Percentiles rank a stretch among this genome's conserved stretches.
Conservation (phyloP, 768 basidiomycete genomes). For the Dendrothele bispora region DNA sequence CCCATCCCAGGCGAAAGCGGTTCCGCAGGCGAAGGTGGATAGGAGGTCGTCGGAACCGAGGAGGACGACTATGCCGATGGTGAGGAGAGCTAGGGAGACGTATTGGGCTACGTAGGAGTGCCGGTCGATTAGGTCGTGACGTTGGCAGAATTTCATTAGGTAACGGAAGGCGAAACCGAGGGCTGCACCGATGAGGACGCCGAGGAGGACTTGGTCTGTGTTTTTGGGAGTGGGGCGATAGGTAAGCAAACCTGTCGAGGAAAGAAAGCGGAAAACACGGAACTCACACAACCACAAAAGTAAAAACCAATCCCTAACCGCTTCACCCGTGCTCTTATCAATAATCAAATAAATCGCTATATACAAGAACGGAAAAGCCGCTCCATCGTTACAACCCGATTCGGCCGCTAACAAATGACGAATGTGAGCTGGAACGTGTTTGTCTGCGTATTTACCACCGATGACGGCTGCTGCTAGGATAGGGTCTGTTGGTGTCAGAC, state of each 20-base stretch:
- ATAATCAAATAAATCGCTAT: conserved; percentile 86
- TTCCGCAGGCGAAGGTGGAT: conserved; percentile 92
- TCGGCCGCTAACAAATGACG: conserved; percentile 69
- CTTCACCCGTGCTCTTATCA: conserved; percentile 59
- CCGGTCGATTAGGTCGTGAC: conserved; percentile 84
- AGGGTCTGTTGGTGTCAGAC: conserved; percentile 92
- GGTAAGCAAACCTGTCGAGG: conserved; percentile 5
- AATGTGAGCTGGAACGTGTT: conserved; percentile 89
- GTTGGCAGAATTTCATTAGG: conserved; percentile 91
- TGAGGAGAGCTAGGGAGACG: conserved; percentile 77
- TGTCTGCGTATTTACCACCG: conserved; percentile 96
- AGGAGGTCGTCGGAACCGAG: conserved; percentile 93
- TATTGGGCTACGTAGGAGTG: conserved; percentile 96
- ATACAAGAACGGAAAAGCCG: conserved; percentile 92
- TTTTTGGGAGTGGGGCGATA: conserved; percentile 6
- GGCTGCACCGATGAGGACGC: conserved; percentile 69
- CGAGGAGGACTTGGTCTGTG: conserved; percentile 79
- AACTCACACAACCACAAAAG: conserved; percentile 81
- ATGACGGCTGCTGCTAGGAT: conserved; percentile 90
- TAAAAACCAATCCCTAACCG: conserved; percentile 87
- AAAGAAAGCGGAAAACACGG: not conserved
- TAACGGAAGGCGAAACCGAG: conserved; percentile 82
- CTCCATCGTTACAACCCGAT: conserved; percentile 95
- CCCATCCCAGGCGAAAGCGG: conserved; percentile 96
- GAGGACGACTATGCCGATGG: conserved; percentile 81